Percentiles rank a stretch among this genome's conserved stretches.
Conservation (phyloP, 495 filamentous ascomycete species). For the Saxophila tyrrhenica region DNA sequence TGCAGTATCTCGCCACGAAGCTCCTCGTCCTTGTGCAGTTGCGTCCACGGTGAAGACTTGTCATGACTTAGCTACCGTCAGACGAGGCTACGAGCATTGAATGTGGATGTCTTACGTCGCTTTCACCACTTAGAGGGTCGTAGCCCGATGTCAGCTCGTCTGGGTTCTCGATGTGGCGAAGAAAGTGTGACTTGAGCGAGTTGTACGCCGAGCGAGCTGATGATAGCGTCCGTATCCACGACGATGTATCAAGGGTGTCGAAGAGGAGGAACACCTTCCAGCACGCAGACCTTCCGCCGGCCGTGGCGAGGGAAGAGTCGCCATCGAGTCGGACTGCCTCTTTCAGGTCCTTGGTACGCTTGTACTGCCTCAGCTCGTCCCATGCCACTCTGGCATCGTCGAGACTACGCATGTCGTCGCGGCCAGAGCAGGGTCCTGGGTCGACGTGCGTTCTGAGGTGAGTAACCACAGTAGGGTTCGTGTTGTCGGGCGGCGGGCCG, state of each 20-base stretch:
- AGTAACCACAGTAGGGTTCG: too few relatives aligned
- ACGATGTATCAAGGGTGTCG: constrained; percentile 49
- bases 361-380: constrained; percentile 25
- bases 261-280: constrained; percentile 92
- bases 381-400: constrained; percentile 16
- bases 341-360: constrained; percentile 48
- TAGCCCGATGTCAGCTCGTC: constrained; percentile 60
- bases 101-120: constrained; percentile 47
- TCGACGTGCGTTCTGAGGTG: too few relatives aligned
- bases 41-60: constrained; percentile 76
- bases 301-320: constrained; percentile 32
- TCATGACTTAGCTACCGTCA: constrained; percentile 34
- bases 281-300: constrained; percentile 74
- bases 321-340: constrained; percentile 48
- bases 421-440: not conserved
- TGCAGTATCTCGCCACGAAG: constrained; percentile 85
- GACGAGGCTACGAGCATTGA: constrained; percentile 5
- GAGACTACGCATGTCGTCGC: constrained; percentile 12
- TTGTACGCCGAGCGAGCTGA: constrained; percentile 64
- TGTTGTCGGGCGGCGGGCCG: too few relatives aligned
- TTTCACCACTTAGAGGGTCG: constrained; percentile 81
- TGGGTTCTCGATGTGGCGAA: constrained; percentile 70
- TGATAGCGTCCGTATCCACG: constrained; percentile 56
- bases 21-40: constrained; percentile 69
- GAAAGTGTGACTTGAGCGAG: constrained; percentile 58